Percentiles rank a stretch among this genome's conserved stretches.
These are phyloP conservation scores for Iris pallida DNA, from an alignment of 116 monocot genomes.

Conservation along the genomic window DNA sequence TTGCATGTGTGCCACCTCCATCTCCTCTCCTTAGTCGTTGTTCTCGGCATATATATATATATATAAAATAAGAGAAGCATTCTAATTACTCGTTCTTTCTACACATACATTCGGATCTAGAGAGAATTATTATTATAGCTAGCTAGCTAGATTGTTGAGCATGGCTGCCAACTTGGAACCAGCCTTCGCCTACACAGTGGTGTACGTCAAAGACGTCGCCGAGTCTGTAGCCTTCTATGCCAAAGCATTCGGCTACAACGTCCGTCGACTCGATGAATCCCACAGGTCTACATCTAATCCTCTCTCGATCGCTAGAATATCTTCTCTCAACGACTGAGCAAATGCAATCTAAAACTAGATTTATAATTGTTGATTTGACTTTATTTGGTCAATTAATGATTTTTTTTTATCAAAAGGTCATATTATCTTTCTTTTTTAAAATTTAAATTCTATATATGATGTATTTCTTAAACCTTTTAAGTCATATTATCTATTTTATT, in stretches of 20 bases:
- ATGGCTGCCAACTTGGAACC: conserved; percentile 37
- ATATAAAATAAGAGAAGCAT: neutral
- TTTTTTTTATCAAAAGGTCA: no score
- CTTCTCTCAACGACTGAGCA: neutral
- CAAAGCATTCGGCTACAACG: conserved; percentile 66
- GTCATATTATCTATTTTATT: no score
- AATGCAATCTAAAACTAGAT: no score
- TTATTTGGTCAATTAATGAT: no score
- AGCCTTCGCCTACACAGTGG: conserved; percentile 67
- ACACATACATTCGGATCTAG: neutral
- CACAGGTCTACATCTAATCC: conserved; percentile 46
- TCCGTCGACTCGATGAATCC: conserved; percentile 65
- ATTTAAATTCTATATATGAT: no score
- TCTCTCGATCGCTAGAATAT: neutral
- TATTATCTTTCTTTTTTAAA: no score
- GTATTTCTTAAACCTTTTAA: no score
- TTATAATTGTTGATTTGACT: no score
- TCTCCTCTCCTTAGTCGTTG: neutral
- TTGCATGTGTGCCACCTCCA: conserved; percentile 3
- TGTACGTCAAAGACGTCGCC: conserved; percentile 84
- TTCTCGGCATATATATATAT: neutral
- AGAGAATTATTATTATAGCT: neutral
- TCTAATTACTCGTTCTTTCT: neutral
- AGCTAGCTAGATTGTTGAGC: neutral
- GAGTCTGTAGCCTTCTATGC: conserved; percentile 78